Evolutionary conservation across 345 rosid species (phyloP).

Genomic region (Noccaea bulbosa): DNA sequence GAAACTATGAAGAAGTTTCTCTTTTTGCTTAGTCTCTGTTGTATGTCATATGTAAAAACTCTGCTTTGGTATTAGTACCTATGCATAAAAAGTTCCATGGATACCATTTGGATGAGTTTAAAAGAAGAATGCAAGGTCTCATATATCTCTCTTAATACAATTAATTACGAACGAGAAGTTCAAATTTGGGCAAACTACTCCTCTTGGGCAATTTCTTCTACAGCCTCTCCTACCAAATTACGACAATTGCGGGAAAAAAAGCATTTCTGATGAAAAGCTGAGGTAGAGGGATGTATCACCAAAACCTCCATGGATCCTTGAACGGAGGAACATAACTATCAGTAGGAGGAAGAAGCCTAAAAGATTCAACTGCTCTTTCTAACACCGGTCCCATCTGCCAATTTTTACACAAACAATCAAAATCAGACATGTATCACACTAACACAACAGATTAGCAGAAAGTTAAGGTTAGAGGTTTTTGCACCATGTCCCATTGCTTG

Average conservation of each 20-base stretch:
- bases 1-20: neutral
- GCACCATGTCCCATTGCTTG: constrained; percentile 86
- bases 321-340: constrained; percentile 84
- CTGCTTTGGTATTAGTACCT: neutral
- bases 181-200: constrained; percentile 2
- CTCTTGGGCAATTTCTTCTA: constrained; percentile 1
- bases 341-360: constrained; percentile 81
- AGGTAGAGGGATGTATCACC: constrained; percentile 56
- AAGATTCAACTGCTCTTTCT: constrained; percentile 66
- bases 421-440: constrained; percentile 29
- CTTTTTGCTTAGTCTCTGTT: neutral
- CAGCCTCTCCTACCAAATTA: constrained; percentile 28
- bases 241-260: neutral
- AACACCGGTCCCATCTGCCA: constrained; percentile 88
- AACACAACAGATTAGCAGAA: constrained; percentile 9
- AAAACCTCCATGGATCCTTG: constrained; percentile 98
- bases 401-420: constrained; percentile 11
- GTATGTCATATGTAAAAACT: neutral
- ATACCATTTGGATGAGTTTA: constrained; percentile 9
- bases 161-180: constrained; percentile 6
- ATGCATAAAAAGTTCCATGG: neutral
- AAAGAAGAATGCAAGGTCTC: neutral
- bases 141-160: neutral
- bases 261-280: constrained; percentile 1
- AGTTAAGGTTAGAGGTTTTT: constrained; percentile 31